A percentile compares a stretch with the other conserved stretches of the same genome.
These are phyloP conservation scores for Basipetospora sp. DNA, from an alignment of 2,329 filamentous ascomycete genomes.

Conservation along the genomic window DNA sequence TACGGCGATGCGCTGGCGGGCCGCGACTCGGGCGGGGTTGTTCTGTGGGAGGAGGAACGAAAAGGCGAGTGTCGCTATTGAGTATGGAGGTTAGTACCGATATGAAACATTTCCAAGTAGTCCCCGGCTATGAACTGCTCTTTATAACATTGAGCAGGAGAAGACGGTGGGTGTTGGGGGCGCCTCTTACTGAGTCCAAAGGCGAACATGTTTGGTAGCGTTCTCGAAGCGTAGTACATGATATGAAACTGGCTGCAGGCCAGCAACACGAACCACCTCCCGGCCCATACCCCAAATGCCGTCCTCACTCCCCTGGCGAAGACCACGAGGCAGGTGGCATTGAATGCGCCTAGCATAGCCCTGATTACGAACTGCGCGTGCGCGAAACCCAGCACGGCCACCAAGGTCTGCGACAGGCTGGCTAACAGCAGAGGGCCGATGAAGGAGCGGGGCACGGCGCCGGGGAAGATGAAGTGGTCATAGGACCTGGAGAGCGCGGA, in stretches of 20 bases:
- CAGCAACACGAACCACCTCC: constrained; percentile 66
- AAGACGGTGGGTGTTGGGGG: neutral
- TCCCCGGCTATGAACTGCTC: no score
- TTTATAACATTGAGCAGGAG: no score
- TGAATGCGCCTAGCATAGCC: constrained; percentile 61
- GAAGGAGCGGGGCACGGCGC: constrained; percentile 83
- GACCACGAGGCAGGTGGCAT: constrained; percentile 51
- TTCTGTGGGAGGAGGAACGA: constrained; percentile 27
- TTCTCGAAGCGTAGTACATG: constrained; percentile 81
- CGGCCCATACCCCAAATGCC: constrained; percentile 54
- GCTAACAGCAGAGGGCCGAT: constrained; percentile 66
- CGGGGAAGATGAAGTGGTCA: constrained; percentile 83
- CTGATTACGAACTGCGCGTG: constrained; percentile 52
- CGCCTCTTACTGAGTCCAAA: constrained; percentile 58
- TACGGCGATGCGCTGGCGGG: constrained; percentile 48
- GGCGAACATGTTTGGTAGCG: constrained; percentile 91
- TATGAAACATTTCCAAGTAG: no score
- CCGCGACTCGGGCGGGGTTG: constrained; percentile 13
- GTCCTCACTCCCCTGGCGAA: constrained; percentile 50
- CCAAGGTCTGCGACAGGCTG: constrained; percentile 52
- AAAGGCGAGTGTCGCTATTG: constrained; percentile 54
- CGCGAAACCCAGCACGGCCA: constrained; percentile 39
- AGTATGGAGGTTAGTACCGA: neutral
- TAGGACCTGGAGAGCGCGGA: constrained; percentile 48
- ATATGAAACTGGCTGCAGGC: constrained; percentile 81